Base-by-base conservation (phyloP, 306 rosid genomes). In the Trifolium dubium region DNA sequence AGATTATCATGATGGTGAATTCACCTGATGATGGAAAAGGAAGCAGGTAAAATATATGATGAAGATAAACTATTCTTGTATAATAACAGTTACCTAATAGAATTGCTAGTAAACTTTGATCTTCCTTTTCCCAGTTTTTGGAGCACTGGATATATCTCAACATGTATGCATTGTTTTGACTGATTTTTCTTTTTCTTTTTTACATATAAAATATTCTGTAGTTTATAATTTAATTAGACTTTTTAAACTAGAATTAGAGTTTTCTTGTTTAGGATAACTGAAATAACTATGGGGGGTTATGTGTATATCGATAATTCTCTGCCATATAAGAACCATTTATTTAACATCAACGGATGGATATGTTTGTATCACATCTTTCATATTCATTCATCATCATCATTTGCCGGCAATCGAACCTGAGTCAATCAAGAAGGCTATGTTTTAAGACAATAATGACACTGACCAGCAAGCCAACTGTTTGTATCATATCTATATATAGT, bases 1-100 rank as follows among this genome's bases (percentile, higher is more conserved):
- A 31, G 81, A 79, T 84, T 77, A 82, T 77, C 86, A 81, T 32
- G 87, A 89, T 75, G 96, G 97, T 87, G 92, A 82, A 83, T 86
- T 86, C 86, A 83, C 86, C 92, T 51, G 84, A 81, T 74, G 87
- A 75, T 70, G 80, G 75, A 59, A 79, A 86, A 79, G 86, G 85
- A 79, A 71, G 76, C 78, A 83, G 91, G 88, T 87, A 84, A 77
- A 85, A 73, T 61, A 73, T 61, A 74, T 84, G 81, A 49, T 79
- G 73, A 76, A 81, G 87, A 72, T 37, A 86, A 82, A 84, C 86
- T 73, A 60, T 28, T 32, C 70, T 85, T 73, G 90, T 89, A 83
- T 40, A 62, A 85, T 84, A 83, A 81, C 77, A 80, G 46, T 82
- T 67, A 74, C 83, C 83, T 79, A 56, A 73, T 82, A 83, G 63